These are phyloP conservation scores for Melaleuca quinquenervia DNA, from an alignment of 345 rosid species.

Conservation along the genomic window DNA sequence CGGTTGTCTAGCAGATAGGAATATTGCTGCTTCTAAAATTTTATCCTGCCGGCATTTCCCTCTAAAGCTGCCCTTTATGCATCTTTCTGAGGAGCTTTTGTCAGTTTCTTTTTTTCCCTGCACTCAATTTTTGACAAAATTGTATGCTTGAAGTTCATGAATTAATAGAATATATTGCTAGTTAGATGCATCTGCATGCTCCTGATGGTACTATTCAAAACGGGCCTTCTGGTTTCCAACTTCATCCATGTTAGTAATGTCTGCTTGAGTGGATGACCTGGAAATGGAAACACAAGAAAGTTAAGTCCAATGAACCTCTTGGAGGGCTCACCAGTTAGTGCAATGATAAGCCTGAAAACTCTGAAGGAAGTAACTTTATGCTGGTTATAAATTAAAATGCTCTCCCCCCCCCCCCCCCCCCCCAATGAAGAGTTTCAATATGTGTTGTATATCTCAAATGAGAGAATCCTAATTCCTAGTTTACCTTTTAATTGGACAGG, in stretches of 20 bases:
- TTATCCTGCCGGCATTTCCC: neutral
- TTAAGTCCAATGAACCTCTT: neutral
- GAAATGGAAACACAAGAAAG: neutral
- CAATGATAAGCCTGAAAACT: neutral
- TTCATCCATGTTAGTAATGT: neutral
- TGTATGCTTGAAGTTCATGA: neutral
- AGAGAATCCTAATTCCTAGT: neutral
- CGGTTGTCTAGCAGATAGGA: neutral
- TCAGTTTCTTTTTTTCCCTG: neutral
- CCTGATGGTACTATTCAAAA: neutral
- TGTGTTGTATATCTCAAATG: neutral
- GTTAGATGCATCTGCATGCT: neutral
- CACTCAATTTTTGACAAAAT: neutral
- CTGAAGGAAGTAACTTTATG: neutral
- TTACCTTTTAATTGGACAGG: conserved; percentile 22
- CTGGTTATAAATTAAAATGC: neutral
- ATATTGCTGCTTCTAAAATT: neutral
- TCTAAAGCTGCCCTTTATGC: neutral
- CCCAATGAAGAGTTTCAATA: neutral
- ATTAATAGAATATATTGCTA: neutral
- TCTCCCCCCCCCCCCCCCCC: neutral
- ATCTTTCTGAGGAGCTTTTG: neutral
- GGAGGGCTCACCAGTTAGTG: neutral
- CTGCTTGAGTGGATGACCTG: neutral
- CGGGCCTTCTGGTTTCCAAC: neutral